These are phyloP conservation scores for Cladosporium phlei DNA, from an alignment of 2,329 filamentous ascomycete species.

Conservation along the genomic window DNA sequence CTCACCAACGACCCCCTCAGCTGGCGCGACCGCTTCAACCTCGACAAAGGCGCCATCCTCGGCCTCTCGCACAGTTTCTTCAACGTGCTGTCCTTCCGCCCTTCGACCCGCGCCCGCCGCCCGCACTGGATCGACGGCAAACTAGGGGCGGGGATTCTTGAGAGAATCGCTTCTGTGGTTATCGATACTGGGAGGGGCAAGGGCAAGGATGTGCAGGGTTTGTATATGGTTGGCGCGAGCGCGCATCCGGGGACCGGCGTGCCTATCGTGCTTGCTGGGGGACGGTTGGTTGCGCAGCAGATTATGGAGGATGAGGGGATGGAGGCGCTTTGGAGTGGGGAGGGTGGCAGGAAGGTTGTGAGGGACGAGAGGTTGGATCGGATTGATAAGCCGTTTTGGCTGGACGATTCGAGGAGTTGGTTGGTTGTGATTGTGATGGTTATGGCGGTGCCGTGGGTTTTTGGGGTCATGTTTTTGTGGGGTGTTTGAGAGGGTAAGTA, in stretches of 20 bases:
- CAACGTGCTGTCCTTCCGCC: conserved; percentile 65
- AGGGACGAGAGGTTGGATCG: conserved; percentile 26
- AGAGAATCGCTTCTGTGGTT: conserved; percentile 22
- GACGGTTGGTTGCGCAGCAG: conserved; percentile 57
- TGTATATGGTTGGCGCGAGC: conserved; percentile 71
- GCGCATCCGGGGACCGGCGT: conserved; percentile 74
- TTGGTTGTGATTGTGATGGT: conserved; percentile 19
- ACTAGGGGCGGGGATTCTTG: conserved; percentile 23
- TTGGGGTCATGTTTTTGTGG: conserved; percentile 15
- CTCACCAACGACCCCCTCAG: conserved; percentile 60
- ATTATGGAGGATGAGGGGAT: conserved; percentile 40
- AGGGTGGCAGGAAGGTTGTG: conserved; percentile 11
- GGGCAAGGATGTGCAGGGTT: conserved; percentile 39
- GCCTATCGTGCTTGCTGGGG: conserved; percentile 66
- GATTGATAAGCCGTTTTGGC: conserved; percentile 24
- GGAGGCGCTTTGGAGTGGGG: conserved; percentile 40
- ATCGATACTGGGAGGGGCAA: conserved; percentile 22
- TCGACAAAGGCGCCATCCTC: conserved; percentile 69
- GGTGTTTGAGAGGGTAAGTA: too few relatives aligned
- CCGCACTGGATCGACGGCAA: conserved; percentile 37
- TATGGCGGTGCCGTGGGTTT: conserved; percentile 17
- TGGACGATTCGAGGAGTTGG: conserved; percentile 25
- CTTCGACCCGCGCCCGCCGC: conserved; percentile 55
- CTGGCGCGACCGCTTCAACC: conserved; percentile 66
- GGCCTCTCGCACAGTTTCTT: conserved; percentile 69